phyloP scores from a whole-genome alignment of 2,329 filamentous ascomycete species.

The Ilyonectria destructans region DNA sequence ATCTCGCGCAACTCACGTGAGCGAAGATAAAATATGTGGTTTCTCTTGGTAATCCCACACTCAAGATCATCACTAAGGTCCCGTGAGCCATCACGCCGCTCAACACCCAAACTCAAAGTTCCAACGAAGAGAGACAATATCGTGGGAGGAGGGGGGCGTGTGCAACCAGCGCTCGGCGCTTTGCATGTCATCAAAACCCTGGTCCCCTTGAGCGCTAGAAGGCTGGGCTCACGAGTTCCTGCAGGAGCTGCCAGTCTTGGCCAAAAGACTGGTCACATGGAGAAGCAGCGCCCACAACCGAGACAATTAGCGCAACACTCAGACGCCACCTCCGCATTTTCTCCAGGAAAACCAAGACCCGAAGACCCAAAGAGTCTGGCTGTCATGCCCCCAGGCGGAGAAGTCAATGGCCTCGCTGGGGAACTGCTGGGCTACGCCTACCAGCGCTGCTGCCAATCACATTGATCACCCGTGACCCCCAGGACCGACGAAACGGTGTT shows the following conservation, averaged over 20 bases:
- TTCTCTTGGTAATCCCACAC: constrained; percentile 3
- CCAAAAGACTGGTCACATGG: constrained; percentile 32
- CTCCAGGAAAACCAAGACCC: constrained; percentile 12
- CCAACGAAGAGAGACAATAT: background rate
- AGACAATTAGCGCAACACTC: constrained; percentile 31
- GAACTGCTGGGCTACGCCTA: constrained; percentile 13
- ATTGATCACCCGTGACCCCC: constrained; percentile 21
- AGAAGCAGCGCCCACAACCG: constrained; percentile 26
- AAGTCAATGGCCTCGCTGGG: background rate
- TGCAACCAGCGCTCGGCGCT: background rate
- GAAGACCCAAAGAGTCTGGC: constrained; percentile 7
- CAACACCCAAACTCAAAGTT: background rate
- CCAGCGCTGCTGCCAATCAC: constrained; percentile 20
- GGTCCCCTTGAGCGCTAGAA: constrained; percentile 8
- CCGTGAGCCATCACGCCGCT: constrained; percentile 20
- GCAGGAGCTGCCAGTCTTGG: constrained; percentile 31
- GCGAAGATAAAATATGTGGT: background rate
- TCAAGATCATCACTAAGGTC: constrained; percentile 1
- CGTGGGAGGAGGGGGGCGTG: background rate
- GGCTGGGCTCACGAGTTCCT: constrained; percentile 35
- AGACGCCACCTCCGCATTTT: constrained; percentile 39
- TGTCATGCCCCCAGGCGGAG: constrained; percentile 10
- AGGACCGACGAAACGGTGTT: constrained; percentile 20
- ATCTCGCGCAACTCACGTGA: too few species aligned
- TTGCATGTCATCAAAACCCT: constrained; percentile 9